A percentile compares a stretch with the other conserved stretches of the same genome.
Evolutionary conservation across 805 yeast genomes (phyloP).

Genomic region (Starmerella lactis-condensi): DNA sequence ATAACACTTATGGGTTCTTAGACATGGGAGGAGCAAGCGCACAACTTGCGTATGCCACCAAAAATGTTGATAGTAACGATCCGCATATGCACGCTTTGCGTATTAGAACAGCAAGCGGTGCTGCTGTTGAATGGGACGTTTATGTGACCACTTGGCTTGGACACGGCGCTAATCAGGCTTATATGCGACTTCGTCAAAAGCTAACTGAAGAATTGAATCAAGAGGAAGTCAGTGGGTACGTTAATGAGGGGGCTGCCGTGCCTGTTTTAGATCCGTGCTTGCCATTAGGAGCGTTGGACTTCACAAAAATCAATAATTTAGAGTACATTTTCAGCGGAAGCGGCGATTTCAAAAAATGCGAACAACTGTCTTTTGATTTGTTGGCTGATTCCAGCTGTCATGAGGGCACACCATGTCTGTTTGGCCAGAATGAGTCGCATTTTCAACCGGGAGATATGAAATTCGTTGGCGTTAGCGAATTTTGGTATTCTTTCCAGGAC

Average conservation of each 20-base stretch:
- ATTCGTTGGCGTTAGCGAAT: constrained; percentile 87
- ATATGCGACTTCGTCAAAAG: constrained; percentile 42
- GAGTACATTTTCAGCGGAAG: constrained; percentile 40
- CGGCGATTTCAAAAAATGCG: constrained; percentile 63
- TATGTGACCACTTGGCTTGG: constrained; percentile 96
- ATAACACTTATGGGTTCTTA: constrained; percentile 62
- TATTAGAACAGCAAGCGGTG: constrained; percentile 54
- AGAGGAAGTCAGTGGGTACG: constrained; percentile 5
- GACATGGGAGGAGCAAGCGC: constrained; percentile 99
- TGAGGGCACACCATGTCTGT: constrained; percentile 67
- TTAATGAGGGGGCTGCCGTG: constrained; percentile 8
- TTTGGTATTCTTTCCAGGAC: constrained; percentile 94
- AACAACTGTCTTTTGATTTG: constrained; percentile 41
- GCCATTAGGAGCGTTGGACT: constrained; percentile 36
- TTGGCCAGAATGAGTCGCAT: constrained; percentile 71
- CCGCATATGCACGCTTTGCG: constrained; percentile 35
- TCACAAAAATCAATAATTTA: constrained; percentile 3
- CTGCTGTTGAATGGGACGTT: constrained; percentile 55
- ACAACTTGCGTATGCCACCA: constrained; percentile 88
- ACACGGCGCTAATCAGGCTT: constrained; percentile 90
- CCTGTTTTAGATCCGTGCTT: constrained; percentile 57
- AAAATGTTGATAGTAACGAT: constrained; percentile 38
- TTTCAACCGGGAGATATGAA: constrained; percentile 62
- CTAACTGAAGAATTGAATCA: constrained; percentile 18
- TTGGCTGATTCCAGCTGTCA: constrained; percentile 62